Conservation (phyloP, 2,329 filamentous ascomycete genomes). For the Xylaria sp. region DNA sequence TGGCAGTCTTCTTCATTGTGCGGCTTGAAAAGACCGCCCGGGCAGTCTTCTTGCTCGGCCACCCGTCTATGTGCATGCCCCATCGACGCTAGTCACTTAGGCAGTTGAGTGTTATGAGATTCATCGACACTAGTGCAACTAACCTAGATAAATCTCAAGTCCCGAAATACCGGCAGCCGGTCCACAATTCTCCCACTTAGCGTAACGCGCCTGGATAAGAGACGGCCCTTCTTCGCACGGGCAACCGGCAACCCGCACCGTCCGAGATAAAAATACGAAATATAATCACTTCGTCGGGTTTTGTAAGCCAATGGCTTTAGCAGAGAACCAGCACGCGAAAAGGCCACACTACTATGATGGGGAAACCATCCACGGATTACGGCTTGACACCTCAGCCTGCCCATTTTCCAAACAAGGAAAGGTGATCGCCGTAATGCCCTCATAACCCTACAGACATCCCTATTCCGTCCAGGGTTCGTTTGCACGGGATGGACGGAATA, state of each 20-base stretch:
- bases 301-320: no score
- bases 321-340: not conserved
- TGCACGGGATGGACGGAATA: not conserved
- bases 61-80: no score
- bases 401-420: not conserved
- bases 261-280: not conserved
- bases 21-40: no score
- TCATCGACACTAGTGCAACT: not conserved
- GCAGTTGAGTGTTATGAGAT: not conserved
- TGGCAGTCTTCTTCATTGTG: not conserved
- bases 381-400: not conserved
- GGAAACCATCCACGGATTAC: no score
- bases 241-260: slow-evolving; percentile 10
- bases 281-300: not conserved
- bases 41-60: no score
- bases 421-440: not conserved
- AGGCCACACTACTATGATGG: no score
- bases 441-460: not conserved
- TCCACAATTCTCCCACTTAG: slow-evolving; percentile 26
- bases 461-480: not conserved
- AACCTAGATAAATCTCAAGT: not conserved
- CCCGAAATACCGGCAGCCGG: slow-evolving; percentile 1
- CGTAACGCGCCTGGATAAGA: slow-evolving; percentile 42
- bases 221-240: slow-evolving; percentile 18
- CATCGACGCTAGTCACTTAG: not conserved